phyloP scores from a whole-genome alignment of 2,329 filamentous ascomycete genomes.

The Mycosphaerella arachidis region DNA sequence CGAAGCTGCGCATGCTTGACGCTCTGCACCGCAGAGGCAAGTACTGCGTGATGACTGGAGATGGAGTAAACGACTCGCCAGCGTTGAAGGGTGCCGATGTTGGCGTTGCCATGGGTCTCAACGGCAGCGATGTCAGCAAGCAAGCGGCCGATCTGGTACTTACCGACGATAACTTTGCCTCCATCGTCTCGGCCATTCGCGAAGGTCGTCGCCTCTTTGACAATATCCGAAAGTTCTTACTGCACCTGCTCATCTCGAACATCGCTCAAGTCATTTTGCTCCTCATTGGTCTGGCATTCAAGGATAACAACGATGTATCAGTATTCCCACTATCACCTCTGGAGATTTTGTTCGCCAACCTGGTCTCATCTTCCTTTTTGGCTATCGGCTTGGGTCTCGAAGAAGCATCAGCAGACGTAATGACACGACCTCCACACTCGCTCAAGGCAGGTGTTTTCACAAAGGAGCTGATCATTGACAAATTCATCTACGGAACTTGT shows the following conservation, averaged over 20 bases:
- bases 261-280: slow-evolving; percentile 47
- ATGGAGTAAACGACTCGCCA: slow-evolving; percentile 46
- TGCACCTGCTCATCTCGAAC: slow-evolving; percentile 47
- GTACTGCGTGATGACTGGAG: slow-evolving; percentile 44
- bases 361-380: slow-evolving; percentile 46
- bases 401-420: slow-evolving; percentile 43
- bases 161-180: slow-evolving; percentile 44
- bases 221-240: slow-evolving; percentile 47
- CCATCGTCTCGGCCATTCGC: slow-evolving; percentile 43
- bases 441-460: slow-evolving; percentile 44
- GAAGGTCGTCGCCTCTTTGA: slow-evolving; percentile 50
- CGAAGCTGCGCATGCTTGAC: slow-evolving; percentile 47
- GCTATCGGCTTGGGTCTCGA: slow-evolving; percentile 46
- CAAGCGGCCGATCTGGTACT: slow-evolving; percentile 44
- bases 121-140: slow-evolving; percentile 43
- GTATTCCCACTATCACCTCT: slow-evolving; percentile 45
- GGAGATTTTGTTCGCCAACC: slow-evolving; percentile 47
- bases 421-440: slow-evolving; percentile 43
- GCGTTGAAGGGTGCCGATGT: slow-evolving; percentile 44
- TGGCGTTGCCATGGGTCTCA: slow-evolving; percentile 44
- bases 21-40: slow-evolving; percentile 40
- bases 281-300: slow-evolving; percentile 44
- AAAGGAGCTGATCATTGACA: slow-evolving; percentile 44
- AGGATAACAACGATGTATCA: slow-evolving; percentile 41
- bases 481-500: slow-evolving; percentile 46